Conservation (phyloP, 257 asterid species). For the Nicotiana noctiflora region DNA sequence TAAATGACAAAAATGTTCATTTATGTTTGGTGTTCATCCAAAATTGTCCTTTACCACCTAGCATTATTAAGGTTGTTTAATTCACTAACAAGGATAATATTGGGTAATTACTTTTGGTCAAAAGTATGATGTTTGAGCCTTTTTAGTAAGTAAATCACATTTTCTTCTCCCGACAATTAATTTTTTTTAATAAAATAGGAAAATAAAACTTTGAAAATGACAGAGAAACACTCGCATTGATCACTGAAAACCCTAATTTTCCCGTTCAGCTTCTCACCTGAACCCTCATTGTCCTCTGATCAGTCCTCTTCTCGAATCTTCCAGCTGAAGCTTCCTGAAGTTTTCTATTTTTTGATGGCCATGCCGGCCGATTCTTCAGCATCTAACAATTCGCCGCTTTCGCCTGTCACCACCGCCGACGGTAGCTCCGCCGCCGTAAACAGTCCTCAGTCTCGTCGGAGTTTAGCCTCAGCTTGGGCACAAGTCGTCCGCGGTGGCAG, state of each 20-base stretch:
- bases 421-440: background rate
- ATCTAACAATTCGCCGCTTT: background rate
- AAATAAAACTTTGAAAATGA: too few relatives aligned
- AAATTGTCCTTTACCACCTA: too few relatives aligned
- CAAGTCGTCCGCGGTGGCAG: constrained; percentile 50
- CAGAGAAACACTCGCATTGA: too few relatives aligned
- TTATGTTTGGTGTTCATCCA: too few relatives aligned
- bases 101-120: too few relatives aligned
- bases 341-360: background rate
- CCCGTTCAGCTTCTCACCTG: background rate
- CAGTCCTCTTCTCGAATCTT: background rate
- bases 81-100: too few relatives aligned
- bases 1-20: too few relatives aligned
- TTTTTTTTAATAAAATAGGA: too few relatives aligned
- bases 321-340: background rate
- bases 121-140: too few relatives aligned
- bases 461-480: constrained; percentile 35
- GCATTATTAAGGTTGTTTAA: too few relatives aligned
- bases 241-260: background rate
- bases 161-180: too few relatives aligned
- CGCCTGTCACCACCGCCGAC: background rate
- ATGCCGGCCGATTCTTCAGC: background rate
- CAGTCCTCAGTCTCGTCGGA: background rate
- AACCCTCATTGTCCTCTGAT: background rate
- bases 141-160: too few relatives aligned